Evolutionary conservation across 768 basidiomycete genomes (phyloP), one percentile per base, ranked within the genome.

Genomic region (Kwoniella europaea): DNA sequence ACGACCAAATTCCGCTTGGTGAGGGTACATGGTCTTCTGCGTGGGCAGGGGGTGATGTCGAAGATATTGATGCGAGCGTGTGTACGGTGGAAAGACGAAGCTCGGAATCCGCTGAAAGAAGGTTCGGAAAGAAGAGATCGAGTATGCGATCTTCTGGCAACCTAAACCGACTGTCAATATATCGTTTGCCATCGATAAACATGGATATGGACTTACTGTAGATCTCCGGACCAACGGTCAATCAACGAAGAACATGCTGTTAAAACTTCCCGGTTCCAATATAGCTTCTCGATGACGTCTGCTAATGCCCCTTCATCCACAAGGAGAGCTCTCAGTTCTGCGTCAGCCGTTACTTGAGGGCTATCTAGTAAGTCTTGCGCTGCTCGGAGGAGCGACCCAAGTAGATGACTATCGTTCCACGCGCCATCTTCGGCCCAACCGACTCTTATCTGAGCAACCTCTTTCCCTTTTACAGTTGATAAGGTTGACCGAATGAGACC

Each of bases 91-190:
- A 86, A 1, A 90, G 84, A 13, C 96, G 89, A 5, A 92, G 85
- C 1, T 84, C 67, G 2, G 88, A 88, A 9, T 91, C 91, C 77
- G 94, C 90, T 0, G 93, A 95, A 2, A 91, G 84, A 1, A 97
- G 81, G 20, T 89, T 85, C 0, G 82, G 76, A 29, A 87, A 85
- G 22, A 96, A 82, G 24, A 78, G 52, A 9, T 60, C 55, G 4
- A 57, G 52, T 4, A 50, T 44, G 13, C 71, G 29, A 41, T 50
- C 22, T 86, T 85, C 10, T 86, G 27, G 12, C 13, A 72, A 52
- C 56, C 52, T 53, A 67, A 65, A 43, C 52, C 29, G 59, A 64
- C 66, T 46, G 41, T 65, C 71, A 12, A 67, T 64, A 58, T 63
- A 56, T 35, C 35, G 35, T 35, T 12, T 67, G 56, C 15, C 63